A percentile compares a stretch with the other conserved stretches of the same genome.
Evolutionary conservation across 2,329 filamentous ascomycete genomes (phyloP).

Genomic region (Amylocarpus encephaloides): DNA sequence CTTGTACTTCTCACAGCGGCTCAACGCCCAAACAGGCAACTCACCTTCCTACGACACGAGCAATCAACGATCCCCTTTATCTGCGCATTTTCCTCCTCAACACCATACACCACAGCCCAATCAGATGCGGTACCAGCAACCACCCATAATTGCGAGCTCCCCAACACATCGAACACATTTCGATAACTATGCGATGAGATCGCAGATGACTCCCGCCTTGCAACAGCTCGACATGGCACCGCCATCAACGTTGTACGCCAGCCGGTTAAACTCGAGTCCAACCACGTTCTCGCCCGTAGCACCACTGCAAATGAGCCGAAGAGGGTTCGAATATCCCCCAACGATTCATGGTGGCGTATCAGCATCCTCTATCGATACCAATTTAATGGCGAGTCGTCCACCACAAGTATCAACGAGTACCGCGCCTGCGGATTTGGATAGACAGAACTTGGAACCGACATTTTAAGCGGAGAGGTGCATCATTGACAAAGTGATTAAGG

Average conservation of each 20-base stretch:
- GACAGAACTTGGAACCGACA: not conserved
- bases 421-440: constrained; percentile 5
- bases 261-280: constrained; percentile 7
- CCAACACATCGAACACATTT: constrained; percentile 12
- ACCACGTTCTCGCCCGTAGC: constrained; percentile 1
- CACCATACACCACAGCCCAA: constrained; percentile 1
- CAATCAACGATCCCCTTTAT: constrained; percentile 15
- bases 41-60: constrained; percentile 14
- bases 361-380: not conserved
- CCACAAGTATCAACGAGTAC: constrained; percentile 5
- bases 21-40: constrained; percentile 13
- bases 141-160: constrained; percentile 1
- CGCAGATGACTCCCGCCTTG: constrained; percentile 4
- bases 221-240: constrained; percentile 7
- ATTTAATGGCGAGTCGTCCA: constrained; percentile 4
- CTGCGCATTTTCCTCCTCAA: constrained; percentile 12
- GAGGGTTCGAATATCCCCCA: not conserved
- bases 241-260: not conserved
- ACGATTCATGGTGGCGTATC: not conserved
- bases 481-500: not conserved
- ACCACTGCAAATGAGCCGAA: not conserved
- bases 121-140: constrained; percentile 5
- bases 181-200: constrained; percentile 5
- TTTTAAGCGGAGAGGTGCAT: too few species aligned
- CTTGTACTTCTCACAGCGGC: constrained; percentile 14